phyloP scores from a whole-genome alignment of 2,329 filamentous ascomycete species.

The Zymoseptoria pseudotritici region DNA sequence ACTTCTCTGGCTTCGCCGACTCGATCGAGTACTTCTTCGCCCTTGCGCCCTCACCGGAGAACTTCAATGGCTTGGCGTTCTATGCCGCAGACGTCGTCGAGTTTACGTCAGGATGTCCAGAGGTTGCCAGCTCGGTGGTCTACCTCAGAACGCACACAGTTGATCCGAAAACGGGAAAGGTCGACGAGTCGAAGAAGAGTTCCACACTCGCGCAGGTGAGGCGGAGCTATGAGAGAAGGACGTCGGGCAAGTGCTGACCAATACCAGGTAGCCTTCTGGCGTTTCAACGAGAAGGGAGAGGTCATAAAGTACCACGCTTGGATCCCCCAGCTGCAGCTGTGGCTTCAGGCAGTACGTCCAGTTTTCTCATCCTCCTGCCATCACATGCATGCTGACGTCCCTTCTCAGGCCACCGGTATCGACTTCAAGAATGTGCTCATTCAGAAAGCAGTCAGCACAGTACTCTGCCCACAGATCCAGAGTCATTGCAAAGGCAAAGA shows the following conservation, averaged over 20 bases:
- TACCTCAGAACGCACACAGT: constrained; percentile 13
- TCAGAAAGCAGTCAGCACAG: constrained; percentile 25
- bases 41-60: constrained; percentile 30
- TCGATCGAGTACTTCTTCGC: constrained; percentile 39
- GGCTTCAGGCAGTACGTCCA: constrained; percentile 21
- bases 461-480: constrained; percentile 32
- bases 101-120: constrained; percentile 16
- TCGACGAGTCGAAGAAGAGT: constrained; percentile 8
- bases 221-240: neutral
- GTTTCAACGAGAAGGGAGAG: constrained; percentile 38
- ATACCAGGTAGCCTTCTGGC: constrained; percentile 38
- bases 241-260: neutral
- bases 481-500: constrained; percentile 32
- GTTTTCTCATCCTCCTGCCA: neutral
- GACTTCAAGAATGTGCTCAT: constrained; percentile 23
- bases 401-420: constrained; percentile 10
- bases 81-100: constrained; percentile 20
- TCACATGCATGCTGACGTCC: neutral
- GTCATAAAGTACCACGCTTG: constrained; percentile 40
- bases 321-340: constrained; percentile 37
- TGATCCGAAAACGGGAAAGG: constrained; percentile 5
- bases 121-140: constrained; percentile 16
- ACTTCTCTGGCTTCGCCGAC: constrained; percentile 37
- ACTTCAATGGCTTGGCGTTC: constrained; percentile 16
- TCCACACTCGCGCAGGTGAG: constrained; percentile 14